Percentiles rank a stretch among this genome's conserved stretches.
These are phyloP conservation scores for Tylopilus orsonianus DNA, from an alignment of 1,284 basidiomycete species.

Conservation along the genomic window DNA sequence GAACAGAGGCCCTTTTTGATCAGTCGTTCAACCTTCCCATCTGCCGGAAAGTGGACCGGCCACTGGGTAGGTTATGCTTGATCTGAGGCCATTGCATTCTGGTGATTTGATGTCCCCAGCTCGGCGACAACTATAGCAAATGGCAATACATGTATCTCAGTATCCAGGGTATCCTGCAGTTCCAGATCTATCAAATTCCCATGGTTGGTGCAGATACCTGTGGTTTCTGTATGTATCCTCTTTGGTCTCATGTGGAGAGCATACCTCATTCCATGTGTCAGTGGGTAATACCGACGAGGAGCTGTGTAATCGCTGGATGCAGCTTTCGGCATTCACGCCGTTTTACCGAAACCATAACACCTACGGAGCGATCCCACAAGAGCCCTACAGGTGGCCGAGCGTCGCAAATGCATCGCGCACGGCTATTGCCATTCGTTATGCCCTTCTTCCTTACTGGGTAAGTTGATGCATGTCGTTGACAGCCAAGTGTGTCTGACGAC, in stretches of 20 bases:
- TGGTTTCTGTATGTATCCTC: conserved; percentile 60
- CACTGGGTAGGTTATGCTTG: conserved; percentile 56
- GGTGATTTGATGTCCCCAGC: too few species aligned
- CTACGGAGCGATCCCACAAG: conserved; percentile 59
- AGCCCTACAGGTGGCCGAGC: conserved; percentile 75
- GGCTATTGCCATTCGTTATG: conserved; percentile 68
- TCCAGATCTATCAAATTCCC: conserved; percentile 75
- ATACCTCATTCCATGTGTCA: conserved; percentile 5
- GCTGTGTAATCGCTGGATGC: conserved; percentile 82
- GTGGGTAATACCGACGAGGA: conserved; percentile 77
- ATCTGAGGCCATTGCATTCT: too few species aligned
- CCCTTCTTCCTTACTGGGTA: conserved; percentile 75
- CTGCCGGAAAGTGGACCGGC: conserved; percentile 62
- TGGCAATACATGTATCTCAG: conserved; percentile 63
- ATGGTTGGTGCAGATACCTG: conserved; percentile 78
- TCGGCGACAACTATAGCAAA: conserved; percentile 70
- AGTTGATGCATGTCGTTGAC: conserved; percentile 32
- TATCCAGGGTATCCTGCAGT: conserved; percentile 71
- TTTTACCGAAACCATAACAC: conserved; percentile 74
- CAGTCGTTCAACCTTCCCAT: conserved; percentile 51
- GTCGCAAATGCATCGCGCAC: conserved; percentile 71
- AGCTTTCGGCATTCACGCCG: conserved; percentile 72
- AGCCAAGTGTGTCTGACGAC: too few species aligned
- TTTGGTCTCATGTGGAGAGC: neutral
- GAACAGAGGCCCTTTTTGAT: conserved; percentile 45